Percentiles rank a stretch among this genome's conserved stretches.
phyloP scores from a whole-genome alignment of 2,329 filamentous ascomycete genomes.

The Colletotrichum ledebouriae region DNA sequence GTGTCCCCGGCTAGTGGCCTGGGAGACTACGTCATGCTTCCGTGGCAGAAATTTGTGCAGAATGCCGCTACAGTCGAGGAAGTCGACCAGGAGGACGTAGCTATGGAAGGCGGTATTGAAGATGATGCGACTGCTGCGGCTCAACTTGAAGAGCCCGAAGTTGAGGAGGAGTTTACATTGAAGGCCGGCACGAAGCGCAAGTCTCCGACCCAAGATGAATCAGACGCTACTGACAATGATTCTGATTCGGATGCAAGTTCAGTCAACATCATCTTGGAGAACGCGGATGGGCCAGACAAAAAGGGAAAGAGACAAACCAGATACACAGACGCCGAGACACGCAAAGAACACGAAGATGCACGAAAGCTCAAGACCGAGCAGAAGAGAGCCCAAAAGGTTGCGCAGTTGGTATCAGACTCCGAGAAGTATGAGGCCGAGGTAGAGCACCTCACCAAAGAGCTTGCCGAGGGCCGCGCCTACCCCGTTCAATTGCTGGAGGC shows the following conservation, averaged over 20 bases:
- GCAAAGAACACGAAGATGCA: constrained; percentile 46
- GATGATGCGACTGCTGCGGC: constrained; percentile 46
- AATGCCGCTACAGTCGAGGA: constrained; percentile 26
- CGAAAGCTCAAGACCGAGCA: constrained; percentile 20
- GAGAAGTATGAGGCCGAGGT: constrained; percentile 50
- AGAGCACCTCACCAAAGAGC: constrained; percentile 47
- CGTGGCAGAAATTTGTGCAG: constrained; percentile 62
- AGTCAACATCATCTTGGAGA: constrained; percentile 34
- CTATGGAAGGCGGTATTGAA: constrained; percentile 37
- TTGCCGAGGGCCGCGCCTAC: constrained; percentile 46
- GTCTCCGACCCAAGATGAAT: constrained; percentile 49
- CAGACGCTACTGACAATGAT: constrained; percentile 46
- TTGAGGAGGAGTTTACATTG: constrained; percentile 65
- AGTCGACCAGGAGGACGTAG: constrained; percentile 47
- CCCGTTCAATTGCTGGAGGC: constrained; percentile 45
- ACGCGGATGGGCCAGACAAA: neutral
- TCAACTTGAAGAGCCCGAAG: constrained; percentile 45
- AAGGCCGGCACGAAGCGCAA: constrained; percentile 69
- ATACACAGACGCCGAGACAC: constrained; percentile 6
- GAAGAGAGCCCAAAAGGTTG: constrained; percentile 47
- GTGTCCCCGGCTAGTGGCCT: constrained; percentile 39
- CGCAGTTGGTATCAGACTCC: constrained; percentile 49
- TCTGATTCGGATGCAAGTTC: constrained; percentile 48
- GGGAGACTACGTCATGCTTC: constrained; percentile 61
- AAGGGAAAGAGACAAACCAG: too few species aligned